phyloP scores from a whole-genome alignment of 1,139 yeast genomes.

The Meyerozyma carpophila region DNA sequence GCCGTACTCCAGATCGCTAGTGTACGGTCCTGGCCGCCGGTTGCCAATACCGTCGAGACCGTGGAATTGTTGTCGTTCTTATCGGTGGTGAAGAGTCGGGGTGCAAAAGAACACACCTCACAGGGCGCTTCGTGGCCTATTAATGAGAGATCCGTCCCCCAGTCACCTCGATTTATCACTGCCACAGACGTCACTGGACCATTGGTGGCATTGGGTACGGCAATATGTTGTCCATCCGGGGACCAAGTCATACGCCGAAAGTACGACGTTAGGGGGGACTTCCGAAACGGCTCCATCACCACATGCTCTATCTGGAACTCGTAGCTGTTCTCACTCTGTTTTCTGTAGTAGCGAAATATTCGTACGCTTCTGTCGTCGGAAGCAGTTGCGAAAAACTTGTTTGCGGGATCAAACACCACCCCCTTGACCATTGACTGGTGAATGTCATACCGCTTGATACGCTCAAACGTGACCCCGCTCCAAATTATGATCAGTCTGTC shows the following conservation, averaged over 20 bases:
- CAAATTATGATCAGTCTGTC: conserved; percentile 90
- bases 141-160: conserved; percentile 84
- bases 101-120: conserved; percentile 89
- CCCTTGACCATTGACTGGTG: conserved; percentile 97
- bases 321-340: conserved; percentile 57
- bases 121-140: conserved; percentile 97
- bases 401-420: conserved; percentile 95
- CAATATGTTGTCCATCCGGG: conserved; percentile 95
- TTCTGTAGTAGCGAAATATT: conserved; percentile 76
- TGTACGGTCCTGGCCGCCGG: conserved; percentile 76
- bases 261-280: conserved; percentile 88
- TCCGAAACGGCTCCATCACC: conserved; percentile 76
- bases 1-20: conserved; percentile 68
- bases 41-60: conserved; percentile 56
- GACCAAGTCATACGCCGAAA: conserved; percentile 94
- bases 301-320: conserved; percentile 84
- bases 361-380: conserved; percentile 92
- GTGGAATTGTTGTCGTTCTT: conserved; percentile 14
- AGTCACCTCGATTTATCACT: conserved; percentile 81
- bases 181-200: conserved; percentile 94
- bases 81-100: conserved; percentile 48
- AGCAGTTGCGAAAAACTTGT: conserved; percentile 93
- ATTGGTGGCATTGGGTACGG: conserved; percentile 94
- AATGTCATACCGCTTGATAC: conserved; percentile 80
- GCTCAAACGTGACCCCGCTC: conserved; percentile 90